These are phyloP conservation scores for Gonapodya sp. DNA, from an alignment of 192 early-diverging fungal species.

Conservation along the genomic window DNA sequence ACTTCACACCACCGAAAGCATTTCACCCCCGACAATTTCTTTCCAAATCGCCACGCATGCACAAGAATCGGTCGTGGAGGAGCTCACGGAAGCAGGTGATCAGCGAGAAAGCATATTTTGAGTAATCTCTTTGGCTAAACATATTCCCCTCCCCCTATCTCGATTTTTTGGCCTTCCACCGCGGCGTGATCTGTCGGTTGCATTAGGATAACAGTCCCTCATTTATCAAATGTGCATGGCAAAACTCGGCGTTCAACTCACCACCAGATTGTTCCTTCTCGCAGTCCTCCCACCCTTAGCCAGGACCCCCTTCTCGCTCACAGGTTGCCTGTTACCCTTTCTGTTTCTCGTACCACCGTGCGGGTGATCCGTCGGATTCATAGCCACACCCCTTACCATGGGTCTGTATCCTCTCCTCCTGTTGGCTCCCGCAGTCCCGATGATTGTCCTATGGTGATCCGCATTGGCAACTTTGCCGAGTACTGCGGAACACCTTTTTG, in stretches of 20 bases:
- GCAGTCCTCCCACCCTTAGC: not conserved
- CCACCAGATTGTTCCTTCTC: not conserved
- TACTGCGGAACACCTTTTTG: constrained; percentile 76
- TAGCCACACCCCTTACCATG: constrained; percentile 89
- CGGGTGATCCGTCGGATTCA: constrained; percentile 90
- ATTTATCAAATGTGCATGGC: not conserved
- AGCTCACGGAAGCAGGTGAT: too few species aligned
- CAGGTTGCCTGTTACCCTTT: constrained; percentile 78
- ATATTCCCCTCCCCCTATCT: not conserved
- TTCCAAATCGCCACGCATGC: too few species aligned
- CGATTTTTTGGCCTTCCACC: not conserved
- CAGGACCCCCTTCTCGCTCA: constrained; percentile 28
- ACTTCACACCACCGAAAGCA: too few species aligned
- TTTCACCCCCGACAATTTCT: too few species aligned
- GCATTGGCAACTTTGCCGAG: constrained; percentile 85
- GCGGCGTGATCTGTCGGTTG: not conserved
- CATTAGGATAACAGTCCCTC: not conserved
- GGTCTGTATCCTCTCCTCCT: constrained; percentile 81
- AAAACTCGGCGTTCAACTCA: not conserved
- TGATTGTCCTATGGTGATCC: constrained; percentile 74
- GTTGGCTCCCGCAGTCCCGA: constrained; percentile 82
- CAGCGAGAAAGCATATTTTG: too few species aligned
- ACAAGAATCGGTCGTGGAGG: too few species aligned
- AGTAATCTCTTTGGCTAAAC: not conserved
- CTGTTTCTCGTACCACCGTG: constrained; percentile 96